phyloP scores from a whole-genome alignment of 495 filamentous ascomycete genomes.

The Neurospora terricola region DNA sequence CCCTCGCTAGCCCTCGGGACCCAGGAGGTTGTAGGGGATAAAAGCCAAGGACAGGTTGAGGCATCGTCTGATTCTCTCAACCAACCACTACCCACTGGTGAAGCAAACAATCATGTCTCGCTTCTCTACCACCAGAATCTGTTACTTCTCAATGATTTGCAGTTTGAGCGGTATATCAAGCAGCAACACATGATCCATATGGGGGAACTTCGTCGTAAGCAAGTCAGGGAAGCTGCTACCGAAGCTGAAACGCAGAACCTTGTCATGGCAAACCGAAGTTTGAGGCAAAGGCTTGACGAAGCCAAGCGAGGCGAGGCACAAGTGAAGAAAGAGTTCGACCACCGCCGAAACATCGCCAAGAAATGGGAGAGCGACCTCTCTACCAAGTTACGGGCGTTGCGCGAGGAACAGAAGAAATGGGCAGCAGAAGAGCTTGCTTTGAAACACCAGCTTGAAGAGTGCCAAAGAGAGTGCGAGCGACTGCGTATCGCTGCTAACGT shows the following conservation, averaged over 20 bases:
- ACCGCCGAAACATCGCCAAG: conserved; percentile 52
- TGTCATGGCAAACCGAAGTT: conserved; percentile 58
- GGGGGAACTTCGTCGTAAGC: conserved; percentile 55
- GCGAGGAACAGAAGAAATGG: conserved; percentile 62
- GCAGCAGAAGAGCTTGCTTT: conserved; percentile 41
- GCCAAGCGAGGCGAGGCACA: conserved; percentile 52
- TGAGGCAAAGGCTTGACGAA: conserved; percentile 57
- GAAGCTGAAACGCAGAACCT: conserved; percentile 71
- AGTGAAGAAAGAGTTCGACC: conserved; percentile 54
- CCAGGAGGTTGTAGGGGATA: conserved; percentile 27
- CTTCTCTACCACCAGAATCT: conserved; percentile 56
- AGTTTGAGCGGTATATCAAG: conserved; percentile 67
- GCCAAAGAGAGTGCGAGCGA: conserved; percentile 41
- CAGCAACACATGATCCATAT: conserved; percentile 67
- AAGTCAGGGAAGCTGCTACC: conserved; percentile 56
- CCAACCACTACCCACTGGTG: background rate
- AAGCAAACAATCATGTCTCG: conserved; percentile 34
- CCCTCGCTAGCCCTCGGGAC: conserved; percentile 35
- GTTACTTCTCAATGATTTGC: conserved; percentile 61
- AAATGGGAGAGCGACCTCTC: conserved; percentile 61
- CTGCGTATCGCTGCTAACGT: conserved; percentile 49
- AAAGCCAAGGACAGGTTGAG: conserved; percentile 6
- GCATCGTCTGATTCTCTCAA: conserved; percentile 9
- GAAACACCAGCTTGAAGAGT: conserved; percentile 41
- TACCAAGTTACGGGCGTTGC: conserved; percentile 45